phyloP scores from a whole-genome alignment of 495 filamentous ascomycete genomes.

The Hyaloscypha hepaticicola region DNA sequence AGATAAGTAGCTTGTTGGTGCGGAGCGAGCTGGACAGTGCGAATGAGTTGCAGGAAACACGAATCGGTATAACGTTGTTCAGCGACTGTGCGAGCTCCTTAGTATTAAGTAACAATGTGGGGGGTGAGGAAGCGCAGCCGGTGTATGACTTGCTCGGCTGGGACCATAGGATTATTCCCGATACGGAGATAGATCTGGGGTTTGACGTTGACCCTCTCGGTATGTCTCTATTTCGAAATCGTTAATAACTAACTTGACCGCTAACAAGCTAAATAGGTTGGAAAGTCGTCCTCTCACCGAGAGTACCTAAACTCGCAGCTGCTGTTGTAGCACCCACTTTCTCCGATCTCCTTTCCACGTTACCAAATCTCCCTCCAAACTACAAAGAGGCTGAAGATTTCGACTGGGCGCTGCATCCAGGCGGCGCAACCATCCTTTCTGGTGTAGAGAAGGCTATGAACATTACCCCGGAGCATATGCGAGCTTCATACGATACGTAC shows the following conservation, averaged over 20 bases:
- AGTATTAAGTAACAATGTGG: constrained; percentile 56
- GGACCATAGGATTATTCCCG: constrained; percentile 54
- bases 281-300: constrained; percentile 59
- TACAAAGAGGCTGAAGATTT: constrained; percentile 50
- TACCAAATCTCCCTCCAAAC: constrained; percentile 41
- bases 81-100: constrained; percentile 61
- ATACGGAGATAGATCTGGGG: constrained; percentile 55
- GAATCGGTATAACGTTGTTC: constrained; percentile 61
- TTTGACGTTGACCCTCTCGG: constrained; percentile 60
- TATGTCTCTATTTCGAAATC: constrained; percentile 13
- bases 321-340: constrained; percentile 50
- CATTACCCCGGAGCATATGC: constrained; percentile 57
- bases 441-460: constrained; percentile 54
- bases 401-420: constrained; percentile 70
- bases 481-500: constrained; percentile 62
- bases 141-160: constrained; percentile 59
- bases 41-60: constrained; percentile 47
- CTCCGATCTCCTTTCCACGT: constrained; percentile 41
- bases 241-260: not conserved
- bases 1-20: constrained; percentile 56
- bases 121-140: constrained; percentile 35
- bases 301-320: constrained; percentile 52
- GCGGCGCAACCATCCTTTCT: constrained; percentile 61
- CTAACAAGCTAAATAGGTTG: constrained; percentile 37
- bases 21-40: constrained; percentile 59